Conservation (phyloP, 2,329 filamentous ascomycete species). For the Penicillium concentricum region DNA sequence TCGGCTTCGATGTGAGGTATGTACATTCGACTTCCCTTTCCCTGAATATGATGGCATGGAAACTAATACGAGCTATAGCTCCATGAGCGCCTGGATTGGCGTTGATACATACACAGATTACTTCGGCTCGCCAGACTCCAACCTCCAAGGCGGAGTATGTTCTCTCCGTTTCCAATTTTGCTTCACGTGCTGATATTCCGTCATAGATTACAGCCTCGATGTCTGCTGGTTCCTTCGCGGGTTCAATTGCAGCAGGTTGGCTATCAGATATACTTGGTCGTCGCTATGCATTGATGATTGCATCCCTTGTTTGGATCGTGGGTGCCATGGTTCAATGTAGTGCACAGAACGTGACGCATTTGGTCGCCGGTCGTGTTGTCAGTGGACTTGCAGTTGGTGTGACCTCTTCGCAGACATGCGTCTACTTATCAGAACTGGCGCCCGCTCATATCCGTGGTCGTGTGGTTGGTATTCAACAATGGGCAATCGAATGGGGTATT, state of each 20-base stretch:
- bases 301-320: slow-evolving; percentile 26
- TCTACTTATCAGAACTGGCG: slow-evolving; percentile 47
- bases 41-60: slow-evolving; percentile 15
- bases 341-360: slow-evolving; percentile 26
- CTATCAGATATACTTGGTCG: slow-evolving; percentile 27
- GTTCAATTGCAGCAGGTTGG: slow-evolving; percentile 23
- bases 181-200: background rate
- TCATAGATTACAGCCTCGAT: slow-evolving; percentile 65
- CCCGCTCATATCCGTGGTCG: slow-evolving; percentile 43
- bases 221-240: slow-evolving; percentile 25
- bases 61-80: slow-evolving; percentile 20
- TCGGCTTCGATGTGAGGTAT: slow-evolving; percentile 60
- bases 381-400: slow-evolving; percentile 40
- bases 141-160: slow-evolving; percentile 38
- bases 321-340: slow-evolving; percentile 31
- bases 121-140: slow-evolving; percentile 49
- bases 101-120: slow-evolving; percentile 55
- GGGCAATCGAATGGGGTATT: slow-evolving; percentile 47
- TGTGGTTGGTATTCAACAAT: slow-evolving; percentile 47
- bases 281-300: slow-evolving; percentile 24
- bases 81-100: slow-evolving; percentile 48
- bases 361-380: slow-evolving; percentile 27
- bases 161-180: background rate
- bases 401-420: slow-evolving; percentile 46
- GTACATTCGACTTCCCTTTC: slow-evolving; percentile 43